Conservation (phyloP, 139 green algal genomes). For the Coccomyxa sp. region DNA sequence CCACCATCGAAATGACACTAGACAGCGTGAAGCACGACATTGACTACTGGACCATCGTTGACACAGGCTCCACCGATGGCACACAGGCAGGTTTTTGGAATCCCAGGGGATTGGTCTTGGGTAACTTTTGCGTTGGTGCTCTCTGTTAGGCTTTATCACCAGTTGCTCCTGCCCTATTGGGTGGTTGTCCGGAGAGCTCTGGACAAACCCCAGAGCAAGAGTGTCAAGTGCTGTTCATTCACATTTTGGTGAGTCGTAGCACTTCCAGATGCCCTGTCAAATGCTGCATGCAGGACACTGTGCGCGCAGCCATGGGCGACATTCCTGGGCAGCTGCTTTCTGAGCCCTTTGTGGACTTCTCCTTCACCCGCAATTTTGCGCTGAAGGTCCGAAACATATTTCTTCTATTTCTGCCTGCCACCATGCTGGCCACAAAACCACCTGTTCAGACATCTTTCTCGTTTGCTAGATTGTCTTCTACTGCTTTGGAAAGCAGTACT, state of each 20-base stretch:
- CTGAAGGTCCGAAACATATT: background rate
- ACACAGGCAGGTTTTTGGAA: background rate
- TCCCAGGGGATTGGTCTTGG: too few relatives aligned
- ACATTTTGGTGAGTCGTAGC: too few relatives aligned
- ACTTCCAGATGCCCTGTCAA: too few relatives aligned
- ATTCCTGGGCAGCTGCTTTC: conserved; percentile 4
- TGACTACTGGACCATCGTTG: conserved; percentile 11
- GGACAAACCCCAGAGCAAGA: too few relatives aligned
- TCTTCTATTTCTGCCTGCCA: background rate
- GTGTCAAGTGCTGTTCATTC: too few relatives aligned
- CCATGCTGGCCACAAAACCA: background rate
- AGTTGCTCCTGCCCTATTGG: too few relatives aligned
- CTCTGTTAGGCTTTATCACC: too few relatives aligned
- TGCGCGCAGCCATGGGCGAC: background rate
- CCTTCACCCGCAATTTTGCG: background rate
- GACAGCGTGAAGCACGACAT: background rate
- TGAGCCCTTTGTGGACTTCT: conserved; percentile 6
- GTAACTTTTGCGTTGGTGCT: too few relatives aligned
- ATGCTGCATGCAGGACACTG: background rate
- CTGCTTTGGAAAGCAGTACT: background rate
- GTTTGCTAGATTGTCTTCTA: background rate
- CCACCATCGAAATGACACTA: conserved; percentile 3
- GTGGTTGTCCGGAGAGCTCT: too few relatives aligned
- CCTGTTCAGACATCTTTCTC: background rate
- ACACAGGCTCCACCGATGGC: conserved; percentile 10